Conservation (phyloP, 2,329 filamentous ascomycete genomes). For the Exophiala calicioides region DNA sequence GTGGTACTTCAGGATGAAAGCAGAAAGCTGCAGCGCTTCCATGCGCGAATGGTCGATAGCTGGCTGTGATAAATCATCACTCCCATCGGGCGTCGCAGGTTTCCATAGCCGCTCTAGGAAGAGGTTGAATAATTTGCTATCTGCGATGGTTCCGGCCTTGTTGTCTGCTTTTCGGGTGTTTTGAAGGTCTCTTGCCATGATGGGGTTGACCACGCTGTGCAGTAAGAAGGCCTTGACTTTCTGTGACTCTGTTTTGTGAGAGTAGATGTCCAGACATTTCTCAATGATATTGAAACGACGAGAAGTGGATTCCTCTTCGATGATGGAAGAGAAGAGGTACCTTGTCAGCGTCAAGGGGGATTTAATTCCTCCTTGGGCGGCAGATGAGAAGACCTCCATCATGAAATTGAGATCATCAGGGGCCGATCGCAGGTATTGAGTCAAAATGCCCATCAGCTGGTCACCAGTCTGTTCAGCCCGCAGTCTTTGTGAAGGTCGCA, state of each 20-base stretch:
- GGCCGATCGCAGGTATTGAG: slow-evolving; percentile 73
- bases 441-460: slow-evolving; percentile 81
- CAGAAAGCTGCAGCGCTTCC: slow-evolving; percentile 92
- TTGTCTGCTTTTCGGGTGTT: slow-evolving; percentile 67
- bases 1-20: slow-evolving; percentile 94
- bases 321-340: slow-evolving; percentile 83
- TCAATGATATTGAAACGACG: slow-evolving; percentile 81
- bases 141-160: slow-evolving; percentile 72
- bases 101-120: slow-evolving; percentile 95
- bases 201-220: slow-evolving; percentile 90
- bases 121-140: slow-evolving; percentile 81
- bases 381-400: slow-evolving; percentile 78
- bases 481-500: slow-evolving; percentile 73
- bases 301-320: slow-evolving; percentile 79
- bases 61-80: slow-evolving; percentile 78
- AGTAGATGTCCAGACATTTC: slow-evolving; percentile 85
- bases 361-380: slow-evolving; percentile 81
- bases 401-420: slow-evolving; percentile 78
- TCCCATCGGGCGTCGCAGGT: slow-evolving; percentile 75
- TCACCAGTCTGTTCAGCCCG: slow-evolving; percentile 87
- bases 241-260: slow-evolving; percentile 74
- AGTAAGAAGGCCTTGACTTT: slow-evolving; percentile 92
- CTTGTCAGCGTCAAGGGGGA: slow-evolving; percentile 71
- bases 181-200: slow-evolving; percentile 94
- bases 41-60: slow-evolving; percentile 95